These are phyloP conservation scores for Beta lomatogona DNA, from an alignment of 179 eudicot species.

Conservation along the genomic window DNA sequence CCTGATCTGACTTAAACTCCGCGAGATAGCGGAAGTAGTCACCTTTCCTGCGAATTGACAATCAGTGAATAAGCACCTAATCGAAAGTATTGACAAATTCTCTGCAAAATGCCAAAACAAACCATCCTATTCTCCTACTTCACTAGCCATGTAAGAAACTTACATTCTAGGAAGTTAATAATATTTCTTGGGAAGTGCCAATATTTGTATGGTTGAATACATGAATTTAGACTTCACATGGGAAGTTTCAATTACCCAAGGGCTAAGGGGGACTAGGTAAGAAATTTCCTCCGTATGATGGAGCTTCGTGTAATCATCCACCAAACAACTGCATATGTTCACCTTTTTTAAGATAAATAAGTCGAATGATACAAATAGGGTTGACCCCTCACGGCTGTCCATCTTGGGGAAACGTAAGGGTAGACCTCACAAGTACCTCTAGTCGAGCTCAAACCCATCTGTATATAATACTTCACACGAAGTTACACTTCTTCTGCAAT, in stretches of 20 bases:
- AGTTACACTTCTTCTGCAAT: not conserved
- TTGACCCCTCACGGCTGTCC: too few relatives aligned
- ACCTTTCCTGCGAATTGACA: slow-evolving; percentile 64
- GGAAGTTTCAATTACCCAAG: not conserved
- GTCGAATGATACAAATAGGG: too few relatives aligned
- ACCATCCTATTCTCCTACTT: not conserved
- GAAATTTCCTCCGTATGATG: not conserved
- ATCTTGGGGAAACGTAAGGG: too few relatives aligned
- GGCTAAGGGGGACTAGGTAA: too few relatives aligned
- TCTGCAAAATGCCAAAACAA: not conserved
- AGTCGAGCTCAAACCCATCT: too few relatives aligned
- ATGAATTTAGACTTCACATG: not conserved
- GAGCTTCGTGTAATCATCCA: too few relatives aligned
- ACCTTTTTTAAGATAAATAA: too few relatives aligned
- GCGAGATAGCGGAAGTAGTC: slow-evolving; percentile 90
- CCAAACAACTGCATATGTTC: not conserved
- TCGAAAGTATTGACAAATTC: not conserved
- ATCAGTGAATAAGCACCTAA: slow-evolving; percentile 4
- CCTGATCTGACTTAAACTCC: slow-evolving; percentile 81
- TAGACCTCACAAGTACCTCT: too few relatives aligned
- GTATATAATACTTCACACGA: too few relatives aligned
- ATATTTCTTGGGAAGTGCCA: not conserved
- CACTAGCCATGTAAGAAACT: not conserved
- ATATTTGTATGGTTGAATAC: not conserved
- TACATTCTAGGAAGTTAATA: not conserved